Base-by-base conservation (phyloP, 176 grass and related monocot species). In the Bonia amplexicaulis region DNA sequence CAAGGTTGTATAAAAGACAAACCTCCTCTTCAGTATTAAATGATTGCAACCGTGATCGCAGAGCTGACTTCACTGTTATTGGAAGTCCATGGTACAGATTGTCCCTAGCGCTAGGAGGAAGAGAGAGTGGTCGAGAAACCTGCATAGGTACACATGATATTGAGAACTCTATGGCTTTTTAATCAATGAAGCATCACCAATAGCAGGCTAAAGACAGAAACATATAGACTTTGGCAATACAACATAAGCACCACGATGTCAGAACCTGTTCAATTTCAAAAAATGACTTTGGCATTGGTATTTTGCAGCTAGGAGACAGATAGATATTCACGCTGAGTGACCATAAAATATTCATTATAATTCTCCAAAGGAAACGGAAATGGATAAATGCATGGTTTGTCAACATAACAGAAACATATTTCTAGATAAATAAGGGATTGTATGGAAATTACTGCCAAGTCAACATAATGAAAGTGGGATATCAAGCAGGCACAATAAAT, bases 81-180 rank as follows among this genome's bases (percentile, higher is more conserved):
- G 96, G 96, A 17, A 98, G 91, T 61, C 90, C 93, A 73, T 96
- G 93, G 82, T 98, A 98, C 78, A 98, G 71, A 77, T 90, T 96
- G 49, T 98, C 96, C 83, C 96, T 96, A 55, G 88, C 86, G 79
- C 89, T 98, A 74, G 91, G 89, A 85, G 96, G 96, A 85, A 98
- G 88, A 54, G 88, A 95, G 19, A 96, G 93, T 22, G 96, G 96
- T 33, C 93, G 80, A 72, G 88, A 92, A 91, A 96, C 96, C 96
- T 98, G 84, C 73, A 76, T 44, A 54, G 25, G 41, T 31, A 79
- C 51, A 76, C 23, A 71, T 14, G n/a, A 49, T 54, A 67, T 52
- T 87, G 57, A 83, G 79, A 79, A 72, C 19, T 35, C 12, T 22
- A 16, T 66, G 5, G 6, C 2, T 3, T 31, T 77, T 22, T 58